phyloP scores from a whole-genome alignment of 202 grass and related monocot genomes.

The Schoenoplectus tabernaemontani region DNA sequence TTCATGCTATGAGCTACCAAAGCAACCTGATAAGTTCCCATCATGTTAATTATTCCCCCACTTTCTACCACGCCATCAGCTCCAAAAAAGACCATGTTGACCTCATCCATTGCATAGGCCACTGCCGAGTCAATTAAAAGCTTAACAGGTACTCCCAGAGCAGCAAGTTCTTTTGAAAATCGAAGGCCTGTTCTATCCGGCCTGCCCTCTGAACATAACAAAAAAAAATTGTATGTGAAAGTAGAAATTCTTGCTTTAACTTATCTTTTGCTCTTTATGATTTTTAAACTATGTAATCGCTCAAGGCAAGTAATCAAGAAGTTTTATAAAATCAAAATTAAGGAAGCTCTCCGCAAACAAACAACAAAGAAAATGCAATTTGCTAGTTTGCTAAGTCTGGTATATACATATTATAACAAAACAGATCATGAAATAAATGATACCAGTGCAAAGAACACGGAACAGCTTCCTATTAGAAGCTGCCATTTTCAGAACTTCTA shows the following conservation, averaged over 20 bases:
- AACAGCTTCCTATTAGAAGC: conserved; percentile 84
- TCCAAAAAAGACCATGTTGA: conserved; percentile 94
- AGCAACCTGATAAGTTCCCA: conserved; percentile 98
- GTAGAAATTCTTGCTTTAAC: neutral
- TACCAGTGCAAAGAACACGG: conserved; percentile 87
- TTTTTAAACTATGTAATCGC: neutral
- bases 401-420: neutral
- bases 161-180: conserved; percentile 83
- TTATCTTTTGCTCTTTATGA: too few relatives aligned
- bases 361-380: conserved; percentile 3
- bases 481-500: conserved; percentile 89
- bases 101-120: conserved; percentile 92
- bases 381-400: neutral
- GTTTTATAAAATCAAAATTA: too few relatives aligned
- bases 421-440: neutral
- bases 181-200: conserved; percentile 77
- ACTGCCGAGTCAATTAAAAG: conserved; percentile 91
- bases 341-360: neutral
- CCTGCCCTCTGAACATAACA: conserved; percentile 72
- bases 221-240: neutral
- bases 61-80: conserved; percentile 99
- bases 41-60: conserved; percentile 99
- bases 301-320: neutral
- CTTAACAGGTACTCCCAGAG: conserved; percentile 77
- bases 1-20: conserved; percentile 91